Percentiles rank a stretch among this genome's conserved stretches.
Evolutionary conservation across 305 asterid genomes (phyloP).

Genomic region (Rubia balearica): DNA sequence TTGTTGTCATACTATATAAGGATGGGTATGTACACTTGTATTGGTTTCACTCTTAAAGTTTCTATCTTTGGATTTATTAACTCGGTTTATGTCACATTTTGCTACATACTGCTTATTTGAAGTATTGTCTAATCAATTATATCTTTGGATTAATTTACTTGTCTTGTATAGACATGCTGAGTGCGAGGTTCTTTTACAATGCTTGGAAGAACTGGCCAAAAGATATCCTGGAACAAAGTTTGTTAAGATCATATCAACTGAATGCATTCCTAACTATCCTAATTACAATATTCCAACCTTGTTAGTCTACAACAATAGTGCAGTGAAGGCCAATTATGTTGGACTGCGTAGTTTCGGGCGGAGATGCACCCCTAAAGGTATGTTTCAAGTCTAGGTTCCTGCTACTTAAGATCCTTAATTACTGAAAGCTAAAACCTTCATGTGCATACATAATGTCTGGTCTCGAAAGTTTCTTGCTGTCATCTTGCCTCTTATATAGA

Average conservation of each 20-base stretch:
- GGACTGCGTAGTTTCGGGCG: constrained; percentile 77
- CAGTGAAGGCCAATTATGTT: constrained; percentile 71
- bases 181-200: constrained; percentile 69
- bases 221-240: constrained; percentile 84
- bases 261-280: constrained; percentile 92
- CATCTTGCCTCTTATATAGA: neutral
- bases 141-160: neutral
- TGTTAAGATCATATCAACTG: constrained; percentile 82
- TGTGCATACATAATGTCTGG: neutral
- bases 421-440: neutral
- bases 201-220: constrained; percentile 69
- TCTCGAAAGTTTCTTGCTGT: neutral
- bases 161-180: constrained; percentile 46
- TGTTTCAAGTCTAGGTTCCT: constrained; percentile 10
- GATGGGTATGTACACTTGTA: constrained; percentile 53
- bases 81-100: neutral
- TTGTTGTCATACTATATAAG: constrained; percentile 73
- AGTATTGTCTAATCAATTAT: neutral
- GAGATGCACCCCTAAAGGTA: constrained; percentile 91
- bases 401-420: neutral
- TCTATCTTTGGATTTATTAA: neutral
- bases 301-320: constrained; percentile 76
- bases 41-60: neutral
- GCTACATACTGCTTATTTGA: neutral
- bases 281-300: constrained; percentile 85